phyloP scores from a whole-genome alignment of 306 rosid species.

The Gastrolobium bilobum region DNA sequence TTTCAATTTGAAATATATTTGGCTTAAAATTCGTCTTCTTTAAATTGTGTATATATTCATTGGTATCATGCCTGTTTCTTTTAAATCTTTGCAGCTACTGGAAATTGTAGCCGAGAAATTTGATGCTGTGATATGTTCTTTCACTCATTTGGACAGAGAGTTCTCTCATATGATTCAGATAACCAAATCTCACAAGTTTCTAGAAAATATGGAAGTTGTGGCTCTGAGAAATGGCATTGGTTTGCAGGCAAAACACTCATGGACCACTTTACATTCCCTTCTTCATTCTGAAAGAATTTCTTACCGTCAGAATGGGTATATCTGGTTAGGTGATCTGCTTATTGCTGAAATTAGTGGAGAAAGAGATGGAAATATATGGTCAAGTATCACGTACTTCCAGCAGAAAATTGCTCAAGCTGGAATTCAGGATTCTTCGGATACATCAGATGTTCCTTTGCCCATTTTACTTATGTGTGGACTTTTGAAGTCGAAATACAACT shows the following conservation, averaged over 20 bases:
- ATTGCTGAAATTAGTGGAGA: slow-evolving; percentile 87
- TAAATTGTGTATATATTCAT: slow-evolving; percentile 13
- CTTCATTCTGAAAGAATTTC: slow-evolving; percentile 91
- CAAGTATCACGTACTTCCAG: slow-evolving; percentile 79
- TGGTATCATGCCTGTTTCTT: slow-evolving; percentile 29
- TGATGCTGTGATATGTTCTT: slow-evolving; percentile 76
- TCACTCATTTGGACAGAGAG: slow-evolving; percentile 92
- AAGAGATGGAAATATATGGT: slow-evolving; percentile 73
- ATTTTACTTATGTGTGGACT: slow-evolving; percentile 93
- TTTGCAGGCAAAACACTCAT: slow-evolving; percentile 75
- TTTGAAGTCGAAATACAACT: slow-evolving; percentile 80
- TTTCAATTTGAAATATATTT: slow-evolving; percentile 43
- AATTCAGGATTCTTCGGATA: slow-evolving; percentile 69
- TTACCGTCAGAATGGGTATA: slow-evolving; percentile 86
- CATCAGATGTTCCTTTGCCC: slow-evolving; percentile 80
- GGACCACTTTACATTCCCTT: slow-evolving; percentile 96
- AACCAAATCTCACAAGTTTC: slow-evolving; percentile 78
- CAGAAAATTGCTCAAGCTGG: slow-evolving; percentile 76
- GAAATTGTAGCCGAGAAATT: slow-evolving; percentile 84
- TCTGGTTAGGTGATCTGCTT: slow-evolving; percentile 97
- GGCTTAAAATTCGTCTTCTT: not conserved
- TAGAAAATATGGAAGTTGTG: slow-evolving; percentile 74
- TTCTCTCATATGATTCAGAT: slow-evolving; percentile 84
- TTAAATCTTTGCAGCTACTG: slow-evolving; percentile 77
- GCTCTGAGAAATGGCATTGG: slow-evolving; percentile 71